These are phyloP conservation scores for Wickerhamiella galacta DNA, from an alignment of 805 yeast genomes.

Conservation along the genomic window DNA sequence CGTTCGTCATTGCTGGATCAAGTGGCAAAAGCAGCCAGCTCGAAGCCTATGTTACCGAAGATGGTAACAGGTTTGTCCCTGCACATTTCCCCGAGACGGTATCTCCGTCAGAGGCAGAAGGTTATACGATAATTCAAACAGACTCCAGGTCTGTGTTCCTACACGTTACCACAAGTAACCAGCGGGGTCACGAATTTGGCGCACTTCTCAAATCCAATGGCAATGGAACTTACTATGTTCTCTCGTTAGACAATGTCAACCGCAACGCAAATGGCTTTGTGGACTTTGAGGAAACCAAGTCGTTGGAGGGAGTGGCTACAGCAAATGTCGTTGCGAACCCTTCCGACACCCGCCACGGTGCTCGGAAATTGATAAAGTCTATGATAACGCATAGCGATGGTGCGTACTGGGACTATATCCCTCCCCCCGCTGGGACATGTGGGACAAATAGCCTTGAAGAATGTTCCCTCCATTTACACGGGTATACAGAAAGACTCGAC, in stretches of 20 bases:
- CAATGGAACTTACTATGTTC: slow-evolving; percentile 74
- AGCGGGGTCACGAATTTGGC: slow-evolving; percentile 46
- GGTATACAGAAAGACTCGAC: slow-evolving; percentile 76
- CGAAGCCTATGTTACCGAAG: slow-evolving; percentile 57
- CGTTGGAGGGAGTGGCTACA: slow-evolving; percentile 69
- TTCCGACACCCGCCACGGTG: slow-evolving; percentile 28
- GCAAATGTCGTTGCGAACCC: slow-evolving; percentile 53
- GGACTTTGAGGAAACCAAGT: slow-evolving; percentile 73
- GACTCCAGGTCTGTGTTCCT: slow-evolving; percentile 56
- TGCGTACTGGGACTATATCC: slow-evolving; percentile 59
- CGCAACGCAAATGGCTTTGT: slow-evolving; percentile 59
- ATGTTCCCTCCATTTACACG: slow-evolving; percentile 76
- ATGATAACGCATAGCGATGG: slow-evolving; percentile 82
- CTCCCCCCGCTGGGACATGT: slow-evolving; percentile 61
- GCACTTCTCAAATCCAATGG: slow-evolving; percentile 73
- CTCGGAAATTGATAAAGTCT: slow-evolving; percentile 45
- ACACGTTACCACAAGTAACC: slow-evolving; percentile 57
- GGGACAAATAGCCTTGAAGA: slow-evolving; percentile 28
- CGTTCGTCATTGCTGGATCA: slow-evolving; percentile 57
- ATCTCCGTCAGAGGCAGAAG: slow-evolving; percentile 22
- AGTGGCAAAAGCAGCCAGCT: slow-evolving; percentile 34
- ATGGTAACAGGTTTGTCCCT: slow-evolving; percentile 61
- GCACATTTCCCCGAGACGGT: slow-evolving; percentile 62
- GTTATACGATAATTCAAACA: slow-evolving; percentile 68
- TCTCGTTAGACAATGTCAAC: slow-evolving; percentile 54